Base-by-base conservation (phyloP, 2,329 filamentous ascomycete species). In the Alternaria metachromatica region DNA sequence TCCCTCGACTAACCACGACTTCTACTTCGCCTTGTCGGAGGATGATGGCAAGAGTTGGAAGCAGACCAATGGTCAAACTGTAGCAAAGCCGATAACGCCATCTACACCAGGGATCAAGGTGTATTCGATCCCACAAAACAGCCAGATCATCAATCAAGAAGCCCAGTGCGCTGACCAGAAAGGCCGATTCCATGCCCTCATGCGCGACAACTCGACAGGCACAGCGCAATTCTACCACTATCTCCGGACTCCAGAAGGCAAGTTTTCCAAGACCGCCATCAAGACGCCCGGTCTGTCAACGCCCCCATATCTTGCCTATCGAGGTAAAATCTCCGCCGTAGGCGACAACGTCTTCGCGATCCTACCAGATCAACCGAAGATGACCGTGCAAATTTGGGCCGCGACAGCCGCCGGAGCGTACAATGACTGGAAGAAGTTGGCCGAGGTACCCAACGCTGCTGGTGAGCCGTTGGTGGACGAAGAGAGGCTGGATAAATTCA, bases 141-240 rank as follows among this genome's bases (percentile, higher is more conserved):
- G 77, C 21, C 81, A 85, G 2, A 80, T 86, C 56, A 81, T 82
- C 60, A 86, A 86, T 65, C 84, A 87, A 72, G 84, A 86, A 74
- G 80, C 81, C 4, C 84, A 86, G 66, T 81, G 80, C 8, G 82
- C 82, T 3, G 84, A 85, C 50, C 63, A 66, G 3, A 78, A 77
- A 3, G 84, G 84, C 0, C 80, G 83, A 2, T 82, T 86, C 59
- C 84, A 86, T 56, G 81, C 85, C 1, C 68, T 86, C 28, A 86
- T 86, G 65, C 77, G 84, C 5, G 83, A 86, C 55, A 80, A 75
- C 33, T 63, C 68, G 3, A 69, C 72, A 1, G 76, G 76, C 0
- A 75, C 70, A 2, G 57, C 71, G 1, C 68, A 49, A 4, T 79
- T 77, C 64, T 79, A 78, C 53, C 76, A 79, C 55, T 79, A 78